Conservation (phyloP, 2,329 filamentous ascomycete species). For the Laburnicola sp. region DNA sequence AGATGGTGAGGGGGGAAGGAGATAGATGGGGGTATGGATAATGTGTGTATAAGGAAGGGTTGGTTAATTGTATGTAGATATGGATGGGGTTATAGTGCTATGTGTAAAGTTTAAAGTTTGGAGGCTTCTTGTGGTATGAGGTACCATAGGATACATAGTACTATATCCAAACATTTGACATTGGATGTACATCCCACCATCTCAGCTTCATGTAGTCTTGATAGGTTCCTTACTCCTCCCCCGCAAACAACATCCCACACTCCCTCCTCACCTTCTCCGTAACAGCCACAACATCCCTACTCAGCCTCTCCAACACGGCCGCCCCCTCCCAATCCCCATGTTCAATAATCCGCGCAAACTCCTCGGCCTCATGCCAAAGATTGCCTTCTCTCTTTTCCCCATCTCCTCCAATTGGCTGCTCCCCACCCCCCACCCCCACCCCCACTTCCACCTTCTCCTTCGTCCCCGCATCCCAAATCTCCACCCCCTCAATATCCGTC, state of each 20-base stretch:
- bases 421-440: no score
- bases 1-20: no score
- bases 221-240: slow-evolving; percentile 18
- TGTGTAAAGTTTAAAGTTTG: no score
- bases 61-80: no score
- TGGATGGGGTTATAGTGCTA: no score
- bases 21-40: no score
- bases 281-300: slow-evolving; percentile 47
- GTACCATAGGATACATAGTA: no score
- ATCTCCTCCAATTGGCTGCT: no score
- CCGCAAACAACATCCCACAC: slow-evolving; percentile 49
- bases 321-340: slow-evolving; percentile 45
- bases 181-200: no score
- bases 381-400: slow-evolving; percentile 51
- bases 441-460: slow-evolving; percentile 49
- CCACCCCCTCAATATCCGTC: slow-evolving; percentile 50
- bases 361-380: slow-evolving; percentile 52
- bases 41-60: no score
- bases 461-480: slow-evolving; percentile 48
- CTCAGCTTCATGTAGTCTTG: not conserved
- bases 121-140: no score
- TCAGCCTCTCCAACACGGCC: slow-evolving; percentile 47
- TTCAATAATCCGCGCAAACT: slow-evolving; percentile 51
- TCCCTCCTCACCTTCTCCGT: slow-evolving; percentile 50
- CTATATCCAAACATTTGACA: no score